These are phyloP conservation scores for Dinochytrium kinnereticum DNA, from an alignment of 371 early-diverging fungal genomes.

Conservation along the genomic window DNA sequence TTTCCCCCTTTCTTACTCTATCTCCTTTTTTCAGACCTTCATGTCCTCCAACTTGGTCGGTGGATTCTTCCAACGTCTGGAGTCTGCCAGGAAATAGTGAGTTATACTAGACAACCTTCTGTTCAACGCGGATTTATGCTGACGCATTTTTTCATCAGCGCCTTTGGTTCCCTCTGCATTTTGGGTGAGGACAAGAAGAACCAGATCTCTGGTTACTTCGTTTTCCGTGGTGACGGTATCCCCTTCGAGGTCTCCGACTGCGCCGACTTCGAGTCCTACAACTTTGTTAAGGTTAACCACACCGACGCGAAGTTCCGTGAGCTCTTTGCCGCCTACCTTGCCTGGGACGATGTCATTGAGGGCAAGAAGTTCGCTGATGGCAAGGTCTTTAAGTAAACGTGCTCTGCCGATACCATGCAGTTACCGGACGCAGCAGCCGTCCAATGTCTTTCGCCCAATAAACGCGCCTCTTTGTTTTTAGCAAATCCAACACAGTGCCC, in stretches of 20 bases:
- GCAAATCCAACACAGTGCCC: too few relatives aligned
- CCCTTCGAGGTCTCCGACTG: conserved; percentile 86
- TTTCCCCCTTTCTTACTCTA: conserved; percentile 2
- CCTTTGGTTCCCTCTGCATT: conserved; percentile 88
- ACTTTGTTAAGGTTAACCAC: conserved; percentile 83
- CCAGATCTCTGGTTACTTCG: conserved; percentile 91
- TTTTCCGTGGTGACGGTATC: conserved; percentile 89
- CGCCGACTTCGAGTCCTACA: conserved; percentile 88
- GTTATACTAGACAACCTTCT: background rate
- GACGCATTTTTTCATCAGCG: conserved; percentile 40
- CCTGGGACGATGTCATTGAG: conserved; percentile 54
- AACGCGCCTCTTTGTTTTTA: too few relatives aligned
- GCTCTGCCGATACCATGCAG: background rate
- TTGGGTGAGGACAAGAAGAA: conserved; percentile 89
- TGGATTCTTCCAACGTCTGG: conserved; percentile 93
- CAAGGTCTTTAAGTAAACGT: conserved; percentile 32
- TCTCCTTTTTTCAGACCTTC: conserved; percentile 68
- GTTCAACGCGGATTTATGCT: background rate
- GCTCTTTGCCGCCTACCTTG: conserved; percentile 57
- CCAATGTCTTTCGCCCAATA: background rate
- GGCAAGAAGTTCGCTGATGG: conserved; percentile 71
- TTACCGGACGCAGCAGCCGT: background rate
- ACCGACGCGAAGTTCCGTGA: conserved; percentile 64
- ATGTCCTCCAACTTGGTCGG: conserved; percentile 90
- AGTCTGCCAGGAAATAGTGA: conserved; percentile 88